Evolutionary conservation across 1,139 yeast genomes (phyloP), one percentile per base, ranked within the genome.

Genomic region (Candida sp.): DNA sequence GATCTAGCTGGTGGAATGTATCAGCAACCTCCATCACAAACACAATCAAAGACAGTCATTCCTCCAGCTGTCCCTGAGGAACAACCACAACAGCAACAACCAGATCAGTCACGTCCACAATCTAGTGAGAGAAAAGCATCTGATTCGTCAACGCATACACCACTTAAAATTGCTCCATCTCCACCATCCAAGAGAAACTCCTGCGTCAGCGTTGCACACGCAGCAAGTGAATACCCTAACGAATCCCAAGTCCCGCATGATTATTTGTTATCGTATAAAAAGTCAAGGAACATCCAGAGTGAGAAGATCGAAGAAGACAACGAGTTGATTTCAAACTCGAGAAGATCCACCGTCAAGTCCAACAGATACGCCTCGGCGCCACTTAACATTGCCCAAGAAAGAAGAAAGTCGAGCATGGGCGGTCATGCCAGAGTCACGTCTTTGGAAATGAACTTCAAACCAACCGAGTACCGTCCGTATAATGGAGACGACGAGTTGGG

Each of bases 291-390:
- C 17, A 17, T 46, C 8, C 31, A 40, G 8, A 43, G 30, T 30
- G 52, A 52, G 7, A 40, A 42, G 7, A 48, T 42, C 12, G 37
- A 41, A 28, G 55, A 42, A 8, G 61, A 60, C 26, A 65, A 62
- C 50, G 65, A 58, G 44, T 60, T 73, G 45, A 53, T 73, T 40
- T 58, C 63, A 32, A 67, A 66, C 44, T 66, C 77, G 9, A 63
- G 80, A 54, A 65, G 59, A 43, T 66, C 73, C n/a, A 69, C 75
- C 5, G 56, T 72, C 35, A 72, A 68, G 56, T 69, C 77, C 5
- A 73, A 63, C 50, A 63, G 80, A 48, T 72, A 63, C 47, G 68
- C 78, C 6, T 73, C 79, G 22, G 72, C 70, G 7, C 80, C 81
- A 4, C 53, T 55, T 26, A 42, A 47, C 49, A 37, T 43, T 52